Evolutionary conservation across 768 basidiomycete species (phyloP), one percentile per base, ranked within the genome.

Genomic region (Suillus decipiens): DNA sequence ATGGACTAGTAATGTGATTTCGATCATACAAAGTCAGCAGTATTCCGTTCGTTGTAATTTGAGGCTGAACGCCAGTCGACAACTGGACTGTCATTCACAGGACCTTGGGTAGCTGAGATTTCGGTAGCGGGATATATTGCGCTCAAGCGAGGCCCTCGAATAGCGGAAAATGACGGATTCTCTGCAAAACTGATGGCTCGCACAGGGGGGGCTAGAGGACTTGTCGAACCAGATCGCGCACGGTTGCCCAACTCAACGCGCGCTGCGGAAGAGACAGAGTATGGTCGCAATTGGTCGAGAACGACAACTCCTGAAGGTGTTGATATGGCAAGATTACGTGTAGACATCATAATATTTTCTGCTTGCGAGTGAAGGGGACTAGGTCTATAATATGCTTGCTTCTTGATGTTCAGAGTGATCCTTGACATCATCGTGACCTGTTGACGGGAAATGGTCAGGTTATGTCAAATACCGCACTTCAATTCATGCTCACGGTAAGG

Each of bases 381-480:
- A 34, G 60, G 28, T 43, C 50, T 56, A 5, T 34, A 51, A 8
- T 17, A 19, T 11, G 47, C 60, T 50, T 73, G 75, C 72, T 82
- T 84, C 72, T 77, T 83, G 15, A 89, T 77, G 69, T 83, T 84
- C 24, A 89, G 79, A 1, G 87, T 88, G 56, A 89, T 88, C 10
- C 88, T 81, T 3, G 86, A 88, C 81, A 88, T 87, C 84, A 88
- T 89, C 0, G 85, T 78, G 12, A 89, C 85, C 73, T 82, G 68
- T 33, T 69, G 33, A 62, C 11, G 17, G 15, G 34, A 45, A 51
- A 41, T 5, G 54, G 7, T 37, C 50, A 61, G 42, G 19, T 55
- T 41, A 47, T 43, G 48, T 34, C 3, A 2, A 31, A 11, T n/a
- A 12, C 12, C n/a, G 1, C 17, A 19, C 22, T 15, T 56, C 31